These are phyloP conservation scores for Stromatinia cepivora DNA, from an alignment of 2,329 filamentous ascomycete species.

Conservation along the genomic window DNA sequence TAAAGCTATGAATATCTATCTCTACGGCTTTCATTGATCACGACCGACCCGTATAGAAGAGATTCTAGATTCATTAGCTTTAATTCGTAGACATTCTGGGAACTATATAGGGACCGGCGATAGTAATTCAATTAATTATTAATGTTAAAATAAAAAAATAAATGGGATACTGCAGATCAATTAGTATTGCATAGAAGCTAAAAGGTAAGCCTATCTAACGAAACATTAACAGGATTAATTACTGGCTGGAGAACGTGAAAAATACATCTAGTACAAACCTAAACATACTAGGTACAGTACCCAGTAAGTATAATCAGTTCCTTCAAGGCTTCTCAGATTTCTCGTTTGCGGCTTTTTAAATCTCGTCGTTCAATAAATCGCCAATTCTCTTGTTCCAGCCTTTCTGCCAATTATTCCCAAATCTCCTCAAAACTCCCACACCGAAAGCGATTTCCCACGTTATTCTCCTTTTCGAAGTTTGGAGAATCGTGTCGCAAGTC, in stretches of 20 bases:
- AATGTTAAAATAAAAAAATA: neutral
- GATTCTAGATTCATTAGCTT: neutral
- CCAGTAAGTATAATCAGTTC: neutral
- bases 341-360: neutral
- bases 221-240: too few relatives aligned
- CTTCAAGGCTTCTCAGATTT: slow-evolving; percentile 1
- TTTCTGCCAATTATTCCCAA: neutral
- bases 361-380: slow-evolving; percentile 2
- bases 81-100: neutral
- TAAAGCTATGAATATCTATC: neutral
- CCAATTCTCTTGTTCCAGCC: slow-evolving; percentile 15
- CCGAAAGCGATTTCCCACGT: slow-evolving; percentile 17
- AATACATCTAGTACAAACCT: neutral
- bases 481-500: slow-evolving; percentile 24
- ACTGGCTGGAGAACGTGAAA: too few relatives aligned
- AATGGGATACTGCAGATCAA: too few relatives aligned
- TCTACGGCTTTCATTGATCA: too few relatives aligned
- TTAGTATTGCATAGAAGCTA: too few relatives aligned
- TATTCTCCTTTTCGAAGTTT: slow-evolving; percentile 8
- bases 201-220: too few relatives aligned
- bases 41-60: neutral
- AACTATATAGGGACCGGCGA: neutral
- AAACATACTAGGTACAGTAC: neutral
- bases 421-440: neutral
- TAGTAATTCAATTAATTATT: neutral